Evolutionary conservation across 345 rosid genomes (phyloP), one percentile per base, ranked within the genome.

Genomic region (Cardamine chenopodiifolia): DNA sequence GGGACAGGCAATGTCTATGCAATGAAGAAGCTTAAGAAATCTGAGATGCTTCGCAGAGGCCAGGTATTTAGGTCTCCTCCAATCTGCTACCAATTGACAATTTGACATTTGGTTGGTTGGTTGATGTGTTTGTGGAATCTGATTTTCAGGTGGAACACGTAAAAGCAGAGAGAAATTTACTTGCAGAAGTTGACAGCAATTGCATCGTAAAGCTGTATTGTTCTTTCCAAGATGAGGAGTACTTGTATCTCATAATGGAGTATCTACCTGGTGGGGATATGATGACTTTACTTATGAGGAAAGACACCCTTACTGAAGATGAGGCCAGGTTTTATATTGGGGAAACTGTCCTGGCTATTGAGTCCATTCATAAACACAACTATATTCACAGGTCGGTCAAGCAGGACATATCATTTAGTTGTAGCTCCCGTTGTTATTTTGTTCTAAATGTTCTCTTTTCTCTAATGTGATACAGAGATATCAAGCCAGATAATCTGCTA

Each of bases 221-320:
- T 75, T 94, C 98, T 72, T 94, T 94, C 69, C 98, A 94, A 84
- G 98, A 94, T 75, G 98, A 94, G 7, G 99, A 92, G 71, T 95
- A 72, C 66, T 81, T 95, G 39, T 95, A 95, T 77, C 93, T 95
- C 34, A 87, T 95, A 50, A 95, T 95, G 99, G 99, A 95, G 82
- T 95, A 95, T 85, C 81, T 95, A 78, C 98, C 99, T 76, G 99
- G 99, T 62, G 99, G 99, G 66, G 99, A 95, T 85, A 88, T 95
- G 97, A 95, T 95, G 99, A 95, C 99, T 74, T 82, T 95, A 74
- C 83, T 95, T 22, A 95, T 95, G 99, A 86, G 99, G 70, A 95
- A 95, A 86, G 97, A 95, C 80, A 87, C 90, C 45, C 83, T 95
- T 74, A 83, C 94, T 35, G 99, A 92, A 79, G 92, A 95, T 78